Evolutionary conservation across 2,329 filamentous ascomycete species (phyloP), one percentile per base, ranked within the genome.

Genomic region (Aspergillus texensis): DNA sequence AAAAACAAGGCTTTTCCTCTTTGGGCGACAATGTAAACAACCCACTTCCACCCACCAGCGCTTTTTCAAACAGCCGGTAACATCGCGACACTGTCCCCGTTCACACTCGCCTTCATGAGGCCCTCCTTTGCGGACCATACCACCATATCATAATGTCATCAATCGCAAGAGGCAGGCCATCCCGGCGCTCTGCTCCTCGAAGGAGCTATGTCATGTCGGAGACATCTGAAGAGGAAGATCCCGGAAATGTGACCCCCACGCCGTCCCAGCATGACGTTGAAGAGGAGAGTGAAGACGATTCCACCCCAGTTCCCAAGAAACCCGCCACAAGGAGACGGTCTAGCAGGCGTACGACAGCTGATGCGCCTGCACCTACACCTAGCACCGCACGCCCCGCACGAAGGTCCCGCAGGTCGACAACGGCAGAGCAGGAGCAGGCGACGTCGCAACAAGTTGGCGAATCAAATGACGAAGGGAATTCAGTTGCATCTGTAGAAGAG

Each of bases 141-240:
- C 62, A 62, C 52, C 50, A 41, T 58, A 45, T 43, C 62, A 71
- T 70, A 68, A 80, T 80, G 78, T 72, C 77, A 65, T 78, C 78
- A 59, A 70, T 77, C 67, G 73, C 77, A 58, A 76, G 75, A 67
- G 75, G 84, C 53, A 83, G 89, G 68, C 84, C 88, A 12, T 85
- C 86, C 61, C 83, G 89, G 74, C 84, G 88, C 61, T 84, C 82
- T 57, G 84, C 85, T 50, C 78, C 90, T 58, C 87, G 92, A 74
- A 88, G 90, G 71, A 91, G 89, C 70, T 87, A 90, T 57, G 85
- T 96, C 55, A 82, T 94, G 64, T 93, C 96, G 68, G 93, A 87
- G 24, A 86, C 88, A 28, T 92, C 94, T 48, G 92, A 96, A 63
- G 91, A 93, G 62, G 88, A 91, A 67, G 82, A 87, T 60, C 79